Evolutionary conservation across 2,329 filamentous ascomycete species (phyloP), one percentile per base, ranked within the genome.

Genomic region (Neocucurbitaria cava): DNA sequence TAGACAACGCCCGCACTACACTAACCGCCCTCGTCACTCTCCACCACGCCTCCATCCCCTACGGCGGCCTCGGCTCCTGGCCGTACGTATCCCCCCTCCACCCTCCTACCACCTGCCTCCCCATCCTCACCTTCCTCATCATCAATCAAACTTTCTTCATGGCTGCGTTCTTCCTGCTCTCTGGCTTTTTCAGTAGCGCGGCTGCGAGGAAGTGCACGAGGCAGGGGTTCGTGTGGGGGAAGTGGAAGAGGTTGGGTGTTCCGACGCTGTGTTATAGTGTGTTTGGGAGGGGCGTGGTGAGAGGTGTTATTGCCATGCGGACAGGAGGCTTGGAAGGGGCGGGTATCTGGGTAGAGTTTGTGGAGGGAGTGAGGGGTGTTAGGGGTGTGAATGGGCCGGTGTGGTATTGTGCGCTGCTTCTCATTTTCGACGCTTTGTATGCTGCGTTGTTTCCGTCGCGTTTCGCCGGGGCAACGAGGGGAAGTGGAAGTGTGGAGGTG

Each of bases 71-170:
- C 15, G 65, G 65, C 5, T 38, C 48, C 5, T 65, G 60, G 56
- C n/a, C 35, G 20, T 64, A 62, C 44, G 31, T 15, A 10, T 61
- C 59, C 3, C 45, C 35, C n/a, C 21, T 26, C 30, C 40, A 45
- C 20, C 2, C 28, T 30, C 49, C 45, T 2, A 23, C 10, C 15
- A 53, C 54, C 13, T 61, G 58, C 15, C 6, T 58, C 4, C 10
- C 48, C 5, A 20, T 65, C 8, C 20, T 49, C 4, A 21, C 38
- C 6, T 65, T 66, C 56, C 60, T 64, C 26, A 35, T 52, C 31
- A n/a, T 62, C 4, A 64, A 64, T 43, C 63, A 66, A 15, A 60
- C 55, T 13, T 68, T 58, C 47, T 66, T 65, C 55, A 68, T 66
- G 63, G 63, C 52, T 3, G 18, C 44, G 3, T 68, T 65, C 39